These are phyloP conservation scores for Ilex asprella DNA, from an alignment of 257 asterid species.

Conservation along the genomic window DNA sequence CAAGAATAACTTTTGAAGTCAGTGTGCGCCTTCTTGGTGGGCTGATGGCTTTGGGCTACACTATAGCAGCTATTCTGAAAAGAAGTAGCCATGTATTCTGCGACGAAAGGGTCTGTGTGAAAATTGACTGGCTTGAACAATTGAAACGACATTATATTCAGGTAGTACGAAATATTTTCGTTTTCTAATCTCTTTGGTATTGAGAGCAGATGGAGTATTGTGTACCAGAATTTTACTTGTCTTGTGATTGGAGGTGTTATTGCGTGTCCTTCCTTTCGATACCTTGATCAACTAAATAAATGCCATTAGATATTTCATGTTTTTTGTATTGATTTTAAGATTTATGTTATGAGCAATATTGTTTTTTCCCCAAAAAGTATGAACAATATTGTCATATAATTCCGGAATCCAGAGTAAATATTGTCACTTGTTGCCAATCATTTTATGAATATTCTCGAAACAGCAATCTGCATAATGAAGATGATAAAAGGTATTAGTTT, in stretches of 20 bases:
- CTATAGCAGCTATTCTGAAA: slow-evolving; percentile 92
- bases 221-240: background rate
- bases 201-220: background rate
- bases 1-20: slow-evolving; percentile 98
- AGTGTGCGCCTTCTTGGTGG: slow-evolving; percentile 98
- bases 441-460: too few relatives aligned
- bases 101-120: slow-evolving; percentile 83
- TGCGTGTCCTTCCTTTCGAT: background rate
- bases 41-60: slow-evolving; percentile 96
- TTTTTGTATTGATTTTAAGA: too few relatives aligned
- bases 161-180: slow-evolving; percentile 32
- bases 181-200: background rate
- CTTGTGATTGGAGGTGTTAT: background rate
- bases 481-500: too few relatives aligned
- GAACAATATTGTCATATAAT: too few relatives aligned
- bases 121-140: slow-evolving; percentile 95
- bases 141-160: slow-evolving; percentile 83
- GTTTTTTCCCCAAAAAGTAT: too few relatives aligned
- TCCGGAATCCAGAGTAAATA: too few relatives aligned
- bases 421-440: too few relatives aligned
- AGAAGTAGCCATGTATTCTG: slow-evolving; percentile 81
- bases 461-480: too few relatives aligned
- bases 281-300: too few relatives aligned
- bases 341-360: too few relatives aligned
- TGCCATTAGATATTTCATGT: too few relatives aligned